Evolutionary conservation across 2,329 filamentous ascomycete genomes (phyloP).

Genomic region (Penicillium sp.): DNA sequence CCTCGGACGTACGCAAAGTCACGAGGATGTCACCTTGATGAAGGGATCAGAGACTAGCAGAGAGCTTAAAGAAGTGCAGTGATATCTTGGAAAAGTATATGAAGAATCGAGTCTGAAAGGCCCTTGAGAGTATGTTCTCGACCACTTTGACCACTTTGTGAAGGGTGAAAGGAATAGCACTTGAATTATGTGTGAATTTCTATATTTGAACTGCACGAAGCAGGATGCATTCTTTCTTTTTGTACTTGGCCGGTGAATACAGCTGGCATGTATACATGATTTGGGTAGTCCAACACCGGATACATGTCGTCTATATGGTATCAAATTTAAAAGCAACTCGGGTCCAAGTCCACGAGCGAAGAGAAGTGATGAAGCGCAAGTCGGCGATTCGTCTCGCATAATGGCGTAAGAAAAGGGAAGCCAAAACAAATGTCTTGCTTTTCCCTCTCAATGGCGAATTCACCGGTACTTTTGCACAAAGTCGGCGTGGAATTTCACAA

Average conservation of each 20-base stretch:
- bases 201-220: neutral
- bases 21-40: too few relatives aligned
- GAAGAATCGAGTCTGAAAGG: too few relatives aligned
- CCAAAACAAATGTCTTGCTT: neutral
- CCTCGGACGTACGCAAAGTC: too few relatives aligned
- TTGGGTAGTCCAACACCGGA: neutral
- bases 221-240: neutral
- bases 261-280: neutral
- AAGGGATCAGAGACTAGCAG: too few relatives aligned
- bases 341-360: neutral
- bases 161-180: too few relatives aligned
- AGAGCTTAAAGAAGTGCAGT: too few relatives aligned
- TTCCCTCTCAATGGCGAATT: neutral
- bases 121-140: too few relatives aligned
- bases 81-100: too few relatives aligned
- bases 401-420: neutral
- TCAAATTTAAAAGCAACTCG: slow-evolving; percentile 4
- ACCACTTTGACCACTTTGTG: too few relatives aligned
- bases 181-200: neutral
- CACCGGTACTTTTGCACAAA: slow-evolving; percentile 76
- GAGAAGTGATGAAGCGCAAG: neutral
- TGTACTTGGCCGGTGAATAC: neutral
- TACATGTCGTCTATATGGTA: slow-evolving; percentile 18
- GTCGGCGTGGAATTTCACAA: slow-evolving; percentile 84
- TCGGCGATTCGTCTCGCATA: slow-evolving; percentile 5